Evolutionary conservation across 2,329 filamentous ascomycete species (phyloP).

Genomic region (Tetracladium maxilliforme): DNA sequence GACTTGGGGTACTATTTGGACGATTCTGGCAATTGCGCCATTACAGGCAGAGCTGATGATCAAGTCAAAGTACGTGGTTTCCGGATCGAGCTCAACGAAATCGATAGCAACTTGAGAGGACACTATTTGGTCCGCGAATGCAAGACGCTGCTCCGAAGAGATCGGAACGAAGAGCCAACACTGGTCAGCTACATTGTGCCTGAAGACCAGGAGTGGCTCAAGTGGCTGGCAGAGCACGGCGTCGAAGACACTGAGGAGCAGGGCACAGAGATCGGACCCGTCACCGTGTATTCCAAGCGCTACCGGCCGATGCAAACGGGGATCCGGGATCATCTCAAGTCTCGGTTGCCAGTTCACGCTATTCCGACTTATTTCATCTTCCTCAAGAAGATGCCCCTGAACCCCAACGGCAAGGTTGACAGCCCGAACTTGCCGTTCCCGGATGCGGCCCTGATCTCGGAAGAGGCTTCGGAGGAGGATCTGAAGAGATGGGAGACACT

Average conservation of each 20-base stretch:
- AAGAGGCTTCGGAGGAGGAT: conserved; percentile 25
- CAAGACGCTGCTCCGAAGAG: conserved; percentile 70
- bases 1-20: conserved; percentile 67
- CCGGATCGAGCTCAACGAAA: conserved; percentile 87
- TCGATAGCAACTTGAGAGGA: conserved; percentile 68
- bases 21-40: conserved; percentile 55
- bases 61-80: conserved; percentile 97
- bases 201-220: conserved; percentile 58
- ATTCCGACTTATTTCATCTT: conserved; percentile 63
- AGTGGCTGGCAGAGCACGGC: conserved; percentile 44
- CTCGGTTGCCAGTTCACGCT: conserved; percentile 58
- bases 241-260: conserved; percentile 40
- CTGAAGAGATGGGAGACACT: conserved; percentile 24
- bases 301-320: conserved; percentile 25
- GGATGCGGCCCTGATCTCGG: conserved; percentile 49
- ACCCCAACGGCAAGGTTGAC: conserved; percentile 78
- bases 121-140: conserved; percentile 69
- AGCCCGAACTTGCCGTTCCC: conserved; percentile 69
- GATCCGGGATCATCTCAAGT: conserved; percentile 52
- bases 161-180: conserved; percentile 72
- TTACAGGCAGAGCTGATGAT: conserved; percentile 66
- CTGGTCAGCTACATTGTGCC: conserved; percentile 87
- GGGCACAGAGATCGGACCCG: conserved; percentile 15
- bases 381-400: conserved; percentile 60
- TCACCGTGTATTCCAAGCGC: conserved; percentile 4